Conservation (phyloP, 148 eudicot genomes). For the Rhododendron ferrugineum region DNA sequence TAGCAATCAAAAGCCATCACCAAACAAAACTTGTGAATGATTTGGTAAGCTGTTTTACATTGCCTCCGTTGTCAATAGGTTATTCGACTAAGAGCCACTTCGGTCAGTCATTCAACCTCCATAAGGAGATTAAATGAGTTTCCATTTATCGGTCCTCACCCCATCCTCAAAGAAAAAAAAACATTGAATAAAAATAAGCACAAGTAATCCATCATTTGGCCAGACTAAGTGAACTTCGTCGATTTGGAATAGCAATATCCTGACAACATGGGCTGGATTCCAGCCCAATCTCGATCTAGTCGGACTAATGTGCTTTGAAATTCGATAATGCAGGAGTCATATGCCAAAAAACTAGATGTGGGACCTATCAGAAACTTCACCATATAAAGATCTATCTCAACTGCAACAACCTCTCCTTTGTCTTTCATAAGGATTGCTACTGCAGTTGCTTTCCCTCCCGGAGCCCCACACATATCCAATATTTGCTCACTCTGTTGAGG, state of each 20-base stretch:
- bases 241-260: background rate
- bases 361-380: slow-evolving; percentile 29
- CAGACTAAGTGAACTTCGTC: background rate
- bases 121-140: too few relatives aligned
- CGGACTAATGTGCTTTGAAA: background rate
- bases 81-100: too few relatives aligned
- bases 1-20: too few relatives aligned
- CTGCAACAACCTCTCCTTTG: slow-evolving; percentile 74
- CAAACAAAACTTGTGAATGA: too few relatives aligned
- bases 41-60: too few relatives aligned
- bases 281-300: background rate
- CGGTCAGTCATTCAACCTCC: too few relatives aligned
- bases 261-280: too few relatives aligned
- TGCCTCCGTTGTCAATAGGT: too few relatives aligned
- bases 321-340: background rate
- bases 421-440: slow-evolving; percentile 90
- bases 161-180: too few relatives aligned
- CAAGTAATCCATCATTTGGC: background rate
- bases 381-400: slow-evolving; percentile 83
- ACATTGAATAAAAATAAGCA: too few relatives aligned
- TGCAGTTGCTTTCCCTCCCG: slow-evolving; percentile 95
- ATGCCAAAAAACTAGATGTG: slow-evolving; percentile 6
- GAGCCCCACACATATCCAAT: slow-evolving; percentile 94
- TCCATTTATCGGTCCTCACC: too few relatives aligned
- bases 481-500: slow-evolving; percentile 82